A percentile compares a stretch with the other conserved stretches of the same genome.
Evolutionary conservation across 768 basidiomycete species (phyloP).

Genomic region (Bullera alba): DNA sequence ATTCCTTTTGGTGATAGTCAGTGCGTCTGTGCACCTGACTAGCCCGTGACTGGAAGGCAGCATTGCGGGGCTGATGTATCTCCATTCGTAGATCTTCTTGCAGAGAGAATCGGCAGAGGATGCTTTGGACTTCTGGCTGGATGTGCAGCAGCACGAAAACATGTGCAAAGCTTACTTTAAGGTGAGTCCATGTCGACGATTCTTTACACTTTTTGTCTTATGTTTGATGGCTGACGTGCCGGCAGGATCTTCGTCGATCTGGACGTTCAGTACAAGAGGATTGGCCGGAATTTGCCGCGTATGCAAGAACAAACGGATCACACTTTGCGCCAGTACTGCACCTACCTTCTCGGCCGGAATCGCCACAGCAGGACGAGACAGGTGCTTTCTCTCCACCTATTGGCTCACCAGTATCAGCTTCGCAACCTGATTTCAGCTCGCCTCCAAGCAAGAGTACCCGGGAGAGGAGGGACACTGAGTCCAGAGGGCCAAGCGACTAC

Average conservation of each 20-base stretch:
- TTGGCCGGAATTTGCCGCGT: constrained; percentile 98
- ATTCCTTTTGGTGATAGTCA: background rate
- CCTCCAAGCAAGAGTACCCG: constrained; percentile 5
- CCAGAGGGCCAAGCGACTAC: constrained; percentile 16
- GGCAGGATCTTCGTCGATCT: constrained; percentile 79
- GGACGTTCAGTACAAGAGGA: constrained; percentile 88
- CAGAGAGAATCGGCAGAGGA: constrained; percentile 95
- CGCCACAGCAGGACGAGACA: background rate
- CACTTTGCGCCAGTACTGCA: constrained; percentile 88
- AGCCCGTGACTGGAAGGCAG: background rate
- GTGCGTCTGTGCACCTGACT: background rate
- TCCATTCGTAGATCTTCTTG: constrained; percentile 64
- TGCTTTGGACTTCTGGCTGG: constrained; percentile 96
- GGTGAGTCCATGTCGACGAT: constrained; percentile 20
- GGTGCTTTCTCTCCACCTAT: background rate
- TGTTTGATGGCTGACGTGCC: background rate
- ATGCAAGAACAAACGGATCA: constrained; percentile 81
- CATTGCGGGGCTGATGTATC: background rate
- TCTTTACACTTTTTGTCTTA: background rate
- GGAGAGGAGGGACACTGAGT: constrained; percentile 38
- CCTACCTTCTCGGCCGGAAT: constrained; percentile 9
- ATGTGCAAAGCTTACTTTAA: constrained; percentile 98
- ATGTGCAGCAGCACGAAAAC: constrained; percentile 98
- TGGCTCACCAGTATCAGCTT: background rate
- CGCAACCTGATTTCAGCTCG: background rate